Conservation (phyloP, 371 early-diverging fungal genomes). For the Cokeromyces recurvatus region DNA sequence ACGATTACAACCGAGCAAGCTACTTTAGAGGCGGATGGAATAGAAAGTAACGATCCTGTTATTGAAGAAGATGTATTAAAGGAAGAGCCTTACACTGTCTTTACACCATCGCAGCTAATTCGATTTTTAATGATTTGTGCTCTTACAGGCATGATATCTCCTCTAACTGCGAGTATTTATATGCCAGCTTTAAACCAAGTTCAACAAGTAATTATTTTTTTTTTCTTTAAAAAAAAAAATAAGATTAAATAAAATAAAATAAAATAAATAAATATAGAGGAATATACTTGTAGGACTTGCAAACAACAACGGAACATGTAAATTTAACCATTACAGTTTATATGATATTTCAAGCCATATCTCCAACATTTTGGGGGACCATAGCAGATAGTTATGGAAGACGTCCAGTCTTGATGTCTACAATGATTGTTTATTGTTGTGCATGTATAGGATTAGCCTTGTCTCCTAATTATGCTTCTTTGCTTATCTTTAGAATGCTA, state of each 20-base stretch:
- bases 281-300: conserved; percentile 11
- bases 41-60: too few species aligned
- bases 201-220: conserved; percentile 4
- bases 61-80: not conserved
- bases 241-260: too few species aligned
- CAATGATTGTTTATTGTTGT: conserved; percentile 49
- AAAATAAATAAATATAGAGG: too few species aligned
- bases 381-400: conserved; percentile 58
- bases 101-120: conserved; percentile 1
- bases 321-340: conserved; percentile 27
- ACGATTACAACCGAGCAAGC: too few species aligned
- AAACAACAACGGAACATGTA: conserved; percentile 16
- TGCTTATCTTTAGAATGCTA: conserved; percentile 53
- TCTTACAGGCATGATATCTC: conserved; percentile 13
- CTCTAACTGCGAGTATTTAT: conserved; percentile 18
- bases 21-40: too few species aligned
- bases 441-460: conserved; percentile 58
- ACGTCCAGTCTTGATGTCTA: conserved; percentile 52
- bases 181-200: conserved; percentile 16
- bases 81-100: conserved; percentile 12
- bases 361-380: conserved; percentile 58
- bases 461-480: conserved; percentile 37
- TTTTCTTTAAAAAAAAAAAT: too few species aligned
- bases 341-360: conserved; percentile 31
- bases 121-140: conserved; percentile 5